Conservation (phyloP, 495 filamentous ascomycete genomes). For the Gamarada debralockiae region DNA sequence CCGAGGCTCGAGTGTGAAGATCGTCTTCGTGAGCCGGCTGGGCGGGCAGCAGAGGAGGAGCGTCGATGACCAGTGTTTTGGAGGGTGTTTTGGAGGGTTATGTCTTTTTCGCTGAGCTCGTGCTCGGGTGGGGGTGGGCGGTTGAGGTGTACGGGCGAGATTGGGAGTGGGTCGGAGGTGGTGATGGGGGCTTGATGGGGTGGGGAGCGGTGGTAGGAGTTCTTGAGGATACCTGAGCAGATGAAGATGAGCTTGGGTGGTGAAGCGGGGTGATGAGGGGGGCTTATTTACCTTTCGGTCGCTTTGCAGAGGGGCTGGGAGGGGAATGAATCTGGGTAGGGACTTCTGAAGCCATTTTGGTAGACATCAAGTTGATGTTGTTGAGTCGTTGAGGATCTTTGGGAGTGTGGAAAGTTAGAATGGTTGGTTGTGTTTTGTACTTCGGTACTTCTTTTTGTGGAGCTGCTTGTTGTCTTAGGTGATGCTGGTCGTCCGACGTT, state of each 20-base stretch:
- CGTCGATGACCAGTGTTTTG: slow-evolving; percentile 89
- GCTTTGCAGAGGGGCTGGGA: slow-evolving; percentile 47
- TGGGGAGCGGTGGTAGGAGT: slow-evolving; percentile 64
- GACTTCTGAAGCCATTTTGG: slow-evolving; percentile 19
- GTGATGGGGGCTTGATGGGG: slow-evolving; percentile 36
- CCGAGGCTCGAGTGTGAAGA: slow-evolving; percentile 47
- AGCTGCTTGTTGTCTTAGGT: too few species aligned
- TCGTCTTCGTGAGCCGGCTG: slow-evolving; percentile 63
- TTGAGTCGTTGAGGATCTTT: neutral
- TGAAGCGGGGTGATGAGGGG: neutral
- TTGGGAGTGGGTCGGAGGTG: slow-evolving; percentile 33
- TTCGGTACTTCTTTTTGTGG: too few species aligned
- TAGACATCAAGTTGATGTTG: neutral
- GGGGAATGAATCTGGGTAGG: slow-evolving; percentile 31
- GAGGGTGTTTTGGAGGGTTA: slow-evolving; percentile 89
- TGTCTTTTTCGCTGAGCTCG: slow-evolving; percentile 69
- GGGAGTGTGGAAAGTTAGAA: too few species aligned
- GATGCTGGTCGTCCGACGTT: too few species aligned
- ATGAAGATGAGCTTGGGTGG: slow-evolving; percentile 2
- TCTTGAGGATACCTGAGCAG: slow-evolving; percentile 80
- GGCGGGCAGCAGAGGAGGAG: slow-evolving; percentile 64
- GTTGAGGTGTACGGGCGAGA: slow-evolving; percentile 32
- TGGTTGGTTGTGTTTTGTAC: too few species aligned
- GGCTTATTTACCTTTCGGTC: slow-evolving; percentile 67
- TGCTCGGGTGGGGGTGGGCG: slow-evolving; percentile 28